These are phyloP conservation scores for Dissophora ornata DNA, from an alignment of 192 early-diverging fungal species.

Conservation along the genomic window DNA sequence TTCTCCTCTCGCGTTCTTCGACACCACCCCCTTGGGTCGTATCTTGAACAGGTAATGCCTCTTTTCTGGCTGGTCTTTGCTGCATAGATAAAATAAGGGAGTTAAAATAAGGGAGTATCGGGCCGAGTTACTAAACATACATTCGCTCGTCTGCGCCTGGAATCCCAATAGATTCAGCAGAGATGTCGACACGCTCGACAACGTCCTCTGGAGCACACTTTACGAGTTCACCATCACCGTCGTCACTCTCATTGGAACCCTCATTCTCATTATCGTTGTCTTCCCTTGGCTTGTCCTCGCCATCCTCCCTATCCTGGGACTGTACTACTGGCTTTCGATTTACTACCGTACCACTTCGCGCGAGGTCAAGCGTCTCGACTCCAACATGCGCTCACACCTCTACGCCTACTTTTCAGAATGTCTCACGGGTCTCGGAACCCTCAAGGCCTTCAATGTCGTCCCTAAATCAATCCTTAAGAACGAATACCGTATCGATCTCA, in stretches of 20 bases:
- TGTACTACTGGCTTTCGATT: constrained; percentile 79
- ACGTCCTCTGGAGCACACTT: constrained; percentile 59
- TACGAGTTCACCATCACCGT: constrained; percentile 48
- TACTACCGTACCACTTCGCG: constrained; percentile 83
- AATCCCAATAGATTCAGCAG: constrained; percentile 75
- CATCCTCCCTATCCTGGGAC: constrained; percentile 70
- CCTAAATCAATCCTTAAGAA: constrained; percentile 59
- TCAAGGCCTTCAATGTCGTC: constrained; percentile 74
- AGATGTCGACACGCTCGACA: constrained; percentile 73
- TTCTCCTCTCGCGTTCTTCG: constrained; percentile 88
- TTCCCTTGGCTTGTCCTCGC: constrained; percentile 77
- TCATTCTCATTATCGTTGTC: constrained; percentile 64
- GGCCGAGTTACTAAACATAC: too few relatives aligned
- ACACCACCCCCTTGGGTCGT: constrained; percentile 85
- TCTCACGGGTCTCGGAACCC: constrained; percentile 81
- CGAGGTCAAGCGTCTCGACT: constrained; percentile 90
- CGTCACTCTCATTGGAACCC: constrained; percentile 45
- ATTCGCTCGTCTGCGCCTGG: not conserved
- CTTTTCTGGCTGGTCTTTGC: too few relatives aligned
- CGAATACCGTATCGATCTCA: constrained; percentile 77
- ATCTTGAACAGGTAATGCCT: constrained; percentile 86
- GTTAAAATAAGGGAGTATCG: too few relatives aligned
- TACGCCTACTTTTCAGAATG: constrained; percentile 85
- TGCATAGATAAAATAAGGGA: too few relatives aligned
- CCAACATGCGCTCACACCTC: constrained; percentile 83